Conservation (phyloP, 495 filamentous ascomycete genomes). For the Hypomontagnella monticulosa region DNA sequence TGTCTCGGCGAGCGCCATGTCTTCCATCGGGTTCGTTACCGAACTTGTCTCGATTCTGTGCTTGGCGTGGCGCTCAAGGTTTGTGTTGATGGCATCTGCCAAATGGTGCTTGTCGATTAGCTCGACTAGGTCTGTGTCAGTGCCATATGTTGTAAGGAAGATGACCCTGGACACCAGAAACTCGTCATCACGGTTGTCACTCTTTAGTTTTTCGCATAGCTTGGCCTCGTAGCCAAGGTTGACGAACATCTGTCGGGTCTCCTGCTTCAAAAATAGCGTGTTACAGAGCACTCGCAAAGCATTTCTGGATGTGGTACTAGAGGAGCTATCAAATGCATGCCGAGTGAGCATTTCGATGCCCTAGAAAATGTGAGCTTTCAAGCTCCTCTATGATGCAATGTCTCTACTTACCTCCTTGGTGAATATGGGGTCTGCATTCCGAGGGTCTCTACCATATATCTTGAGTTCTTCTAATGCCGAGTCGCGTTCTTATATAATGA, state of each 20-base stretch:
- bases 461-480: conserved; percentile 77
- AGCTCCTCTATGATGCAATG: neutral
- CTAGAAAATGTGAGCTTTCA: conserved; percentile 54
- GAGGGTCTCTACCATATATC: conserved; percentile 75
- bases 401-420: conserved; percentile 68
- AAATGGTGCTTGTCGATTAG: conserved; percentile 77
- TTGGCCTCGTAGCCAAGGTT: conserved; percentile 78
- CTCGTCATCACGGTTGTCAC: conserved; percentile 83
- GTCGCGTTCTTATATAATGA: conserved; percentile 64
- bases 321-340: conserved; percentile 74
- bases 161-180: conserved; percentile 85
- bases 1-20: conserved; percentile 83
- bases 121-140: conserved; percentile 70
- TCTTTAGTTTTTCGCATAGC: conserved; percentile 77
- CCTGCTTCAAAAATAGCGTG: conserved; percentile 74
- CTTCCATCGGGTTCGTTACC: conserved; percentile 69
- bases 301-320: conserved; percentile 70
- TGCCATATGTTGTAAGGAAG: conserved; percentile 86
- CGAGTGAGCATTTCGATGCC: conserved; percentile 76
- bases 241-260: conserved; percentile 81
- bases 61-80: conserved; percentile 72
- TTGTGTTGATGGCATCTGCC: conserved; percentile 72
- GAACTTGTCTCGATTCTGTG: conserved; percentile 37
- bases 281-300: conserved; percentile 91
- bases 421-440: conserved; percentile 81